Evolutionary conservation across 495 filamentous ascomycete species (phyloP).

Genomic region (Trichoderma erinaceum): DNA sequence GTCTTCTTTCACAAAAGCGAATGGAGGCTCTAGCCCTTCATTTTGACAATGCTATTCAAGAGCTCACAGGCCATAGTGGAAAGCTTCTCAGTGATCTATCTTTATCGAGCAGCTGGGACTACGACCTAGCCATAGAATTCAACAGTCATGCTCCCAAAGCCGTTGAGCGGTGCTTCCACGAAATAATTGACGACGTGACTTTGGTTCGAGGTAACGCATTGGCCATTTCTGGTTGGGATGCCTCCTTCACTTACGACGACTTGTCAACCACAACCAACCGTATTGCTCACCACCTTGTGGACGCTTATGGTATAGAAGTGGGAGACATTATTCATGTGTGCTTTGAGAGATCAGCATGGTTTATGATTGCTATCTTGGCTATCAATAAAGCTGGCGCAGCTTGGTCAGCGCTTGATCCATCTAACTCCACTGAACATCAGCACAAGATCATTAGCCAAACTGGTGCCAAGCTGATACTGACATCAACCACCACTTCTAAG

Average conservation of each 20-base stretch:
- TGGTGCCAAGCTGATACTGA: constrained; percentile 26
- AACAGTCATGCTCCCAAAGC: not conserved
- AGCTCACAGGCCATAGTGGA: not conserved
- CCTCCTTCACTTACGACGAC: constrained; percentile 45
- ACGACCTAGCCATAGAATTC: not conserved
- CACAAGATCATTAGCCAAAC: constrained; percentile 26
- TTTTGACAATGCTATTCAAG: constrained; percentile 15
- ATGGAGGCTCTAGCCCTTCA: constrained; percentile 23
- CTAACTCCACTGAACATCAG: constrained; percentile 45
- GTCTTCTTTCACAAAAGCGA: constrained; percentile 16
- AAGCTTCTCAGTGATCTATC: not conserved
- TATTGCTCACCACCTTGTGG: constrained; percentile 39
- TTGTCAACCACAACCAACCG: constrained; percentile 37
- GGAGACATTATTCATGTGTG: constrained; percentile 51
- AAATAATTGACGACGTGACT: constrained; percentile 22
- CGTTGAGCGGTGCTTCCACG: constrained; percentile 26
- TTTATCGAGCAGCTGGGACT: not conserved
- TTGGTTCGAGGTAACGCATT: constrained; percentile 19
- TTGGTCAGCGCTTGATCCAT: constrained; percentile 40
- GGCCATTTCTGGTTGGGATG: constrained; percentile 47
- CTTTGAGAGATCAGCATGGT: constrained; percentile 39
- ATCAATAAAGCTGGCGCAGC: constrained; percentile 41
- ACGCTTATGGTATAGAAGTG: constrained; percentile 40
- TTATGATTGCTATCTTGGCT: constrained; percentile 33
- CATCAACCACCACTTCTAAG: constrained; percentile 8